Base-by-base conservation (phyloP, 805 yeast species). In the Helenozyma rhizophorensis region DNA sequence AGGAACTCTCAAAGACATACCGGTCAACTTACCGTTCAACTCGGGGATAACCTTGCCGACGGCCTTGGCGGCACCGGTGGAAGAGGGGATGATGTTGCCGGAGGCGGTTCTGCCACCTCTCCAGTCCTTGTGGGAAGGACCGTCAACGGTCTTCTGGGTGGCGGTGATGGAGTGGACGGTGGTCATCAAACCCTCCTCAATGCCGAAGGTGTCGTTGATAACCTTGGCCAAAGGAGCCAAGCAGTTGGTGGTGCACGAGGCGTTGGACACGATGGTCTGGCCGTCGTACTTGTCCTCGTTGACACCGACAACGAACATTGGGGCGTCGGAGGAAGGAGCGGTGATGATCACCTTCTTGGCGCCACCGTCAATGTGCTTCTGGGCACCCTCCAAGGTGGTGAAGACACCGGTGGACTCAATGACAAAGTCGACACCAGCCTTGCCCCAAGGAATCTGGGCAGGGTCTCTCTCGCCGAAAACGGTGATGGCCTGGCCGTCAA, bases 121-220 rank as follows among this genome's bases (percentile, higher is more conserved):
- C 96, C 96, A 87, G 77, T 87, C 96, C 78, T 87, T 87, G 78
- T 81, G 87, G 64, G 95, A 85, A 56, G 96, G 94, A 71, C 96
- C 96, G 66, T 87, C 96, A 48, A 87, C 96, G 44, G 94, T 83
- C 81, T 87, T 87, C 72, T 87, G 96, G 56, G 96, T 83, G 53
- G 96, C 96, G 51, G 96, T 87, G 71, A 85, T 83, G 61, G 96
- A 84, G 79, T 87, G 96, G 50, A 87, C 89, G 45, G 96, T 87
- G 69, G 96, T 87, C 96, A 87, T 87, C 60, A 87, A 76, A 70
- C 94, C 96, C 68, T 85, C 87, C 60, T 81, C 84, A 55, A 87
- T 80, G 45, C 95, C 94, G 64, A 81, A 87, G 55, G 65, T 69
- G 65, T 87, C 94, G 74, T 87, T 75, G 60, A 87, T 64, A 53